Base-by-base conservation (phyloP, 2,329 filamentous ascomycete species). In the Claviceps spartinae region DNA sequence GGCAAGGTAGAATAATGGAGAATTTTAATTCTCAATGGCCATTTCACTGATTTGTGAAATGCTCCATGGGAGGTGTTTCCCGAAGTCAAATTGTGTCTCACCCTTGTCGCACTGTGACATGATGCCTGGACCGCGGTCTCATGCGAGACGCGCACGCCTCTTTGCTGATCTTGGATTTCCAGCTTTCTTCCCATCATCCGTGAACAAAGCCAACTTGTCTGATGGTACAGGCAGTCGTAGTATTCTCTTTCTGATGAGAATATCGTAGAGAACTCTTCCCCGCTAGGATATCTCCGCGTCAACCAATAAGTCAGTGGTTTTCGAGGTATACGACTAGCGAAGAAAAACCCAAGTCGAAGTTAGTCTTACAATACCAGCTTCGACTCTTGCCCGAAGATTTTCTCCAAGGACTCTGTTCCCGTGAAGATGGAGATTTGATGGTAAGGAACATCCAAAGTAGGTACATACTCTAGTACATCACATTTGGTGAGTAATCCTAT, bases 281-380 rank as follows among this genome's bases (percentile, higher is more conserved):
- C 86, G 87, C 87, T 82, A 85, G 78, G 72, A 80, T 88, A 95
- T 95, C 88, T 85, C 86, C 87, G 83, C 82, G 81, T 83, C 77
- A 79, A 83, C 81, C 85, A 76, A 72, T 63, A 61, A 71, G 61
- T 69, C 74, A 64, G 84, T 88, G 86, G 83, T 81, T 85, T 77
- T 81, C 81, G 81, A 88, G 88, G 84, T 95, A 95, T 82, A 95
- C 86, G 82, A 81, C 79, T 90, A 80, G 88, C 88, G 86, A 77
- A 95, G 76, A 95, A 70, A 62, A 77, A 93, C 71, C 63, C 66
- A 61, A 68, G 69, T 64, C 65, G 63, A 62, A 67, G 66, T 61
- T 61, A 65, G 57, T 58, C 61, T 63, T 67, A 52, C 34, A 73
- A 68, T 77, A 78, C 70, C 64, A 68, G 60, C 69, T 70, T 68